Evolutionary conservation across 2,329 filamentous ascomycete species (phyloP).

Genomic region (Beauveria varroae): DNA sequence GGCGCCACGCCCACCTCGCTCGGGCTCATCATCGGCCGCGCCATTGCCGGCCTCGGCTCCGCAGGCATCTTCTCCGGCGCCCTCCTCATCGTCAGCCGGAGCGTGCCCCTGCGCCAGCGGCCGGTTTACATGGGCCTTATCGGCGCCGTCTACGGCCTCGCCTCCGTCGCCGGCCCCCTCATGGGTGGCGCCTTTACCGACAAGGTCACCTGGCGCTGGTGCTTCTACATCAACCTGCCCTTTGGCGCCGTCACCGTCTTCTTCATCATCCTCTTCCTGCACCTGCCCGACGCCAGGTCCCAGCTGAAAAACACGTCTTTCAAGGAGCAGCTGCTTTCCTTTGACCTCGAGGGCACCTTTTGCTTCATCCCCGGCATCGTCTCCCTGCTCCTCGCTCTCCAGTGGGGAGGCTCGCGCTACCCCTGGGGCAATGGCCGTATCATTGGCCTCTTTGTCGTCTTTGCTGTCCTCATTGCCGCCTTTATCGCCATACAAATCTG

Average conservation of each 20-base stretch:
- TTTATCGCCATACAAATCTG: conserved; percentile 23
- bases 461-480: conserved; percentile 13
- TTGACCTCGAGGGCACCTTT: conserved; percentile 35
- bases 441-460: conserved; percentile 36
- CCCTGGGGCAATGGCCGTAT: conserved; percentile 25
- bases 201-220: conserved; percentile 22
- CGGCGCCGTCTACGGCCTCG: conserved; percentile 31
- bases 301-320: conserved; percentile 18
- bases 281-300: conserved; percentile 10
- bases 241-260: conserved; percentile 24
- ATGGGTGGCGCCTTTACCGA: conserved; percentile 19
- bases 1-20: conserved; percentile 14
- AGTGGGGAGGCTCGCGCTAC: conserved; percentile 33
- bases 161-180: conserved; percentile 18
- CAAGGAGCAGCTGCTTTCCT: conserved; percentile 30
- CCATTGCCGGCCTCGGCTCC: conserved; percentile 21
- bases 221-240: conserved; percentile 26
- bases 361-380: conserved; percentile 20
- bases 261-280: conserved; percentile 20
- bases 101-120: conserved; percentile 17
- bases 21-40: conserved; percentile 16
- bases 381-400: conserved; percentile 37
- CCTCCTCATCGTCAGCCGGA: conserved; percentile 24
- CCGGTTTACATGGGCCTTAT: conserved; percentile 32
- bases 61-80: conserved; percentile 40